phyloP scores from a whole-genome alignment of 345 rosid genomes.

The Odontarrhena argentea region DNA sequence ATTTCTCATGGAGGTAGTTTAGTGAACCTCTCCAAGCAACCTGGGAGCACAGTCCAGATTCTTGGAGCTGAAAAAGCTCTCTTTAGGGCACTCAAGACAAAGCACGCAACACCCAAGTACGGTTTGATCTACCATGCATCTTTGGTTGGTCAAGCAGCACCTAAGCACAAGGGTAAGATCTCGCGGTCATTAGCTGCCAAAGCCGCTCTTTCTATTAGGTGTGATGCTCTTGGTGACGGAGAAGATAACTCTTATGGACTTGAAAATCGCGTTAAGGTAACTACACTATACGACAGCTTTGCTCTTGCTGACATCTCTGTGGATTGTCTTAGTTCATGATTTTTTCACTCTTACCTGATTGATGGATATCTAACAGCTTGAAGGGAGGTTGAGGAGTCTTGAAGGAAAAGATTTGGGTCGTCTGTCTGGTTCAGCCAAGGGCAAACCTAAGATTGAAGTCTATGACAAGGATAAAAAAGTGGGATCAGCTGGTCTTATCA shows the following conservation, averaged over 20 bases:
- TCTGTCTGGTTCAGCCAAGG: conserved; percentile 82
- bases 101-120: conserved; percentile 80
- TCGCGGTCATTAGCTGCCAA: conserved; percentile 79
- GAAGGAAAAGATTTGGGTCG: conserved; percentile 80
- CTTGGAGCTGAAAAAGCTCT: conserved; percentile 85
- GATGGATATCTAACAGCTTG: conserved; percentile 53
- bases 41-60: conserved; percentile 79
- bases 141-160: conserved; percentile 74
- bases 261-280: conserved; percentile 73
- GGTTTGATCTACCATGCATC: conserved; percentile 87
- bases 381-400: conserved; percentile 71
- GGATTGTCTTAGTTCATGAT: not conserved
- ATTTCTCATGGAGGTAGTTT: conserved; percentile 83
- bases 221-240: conserved; percentile 77
- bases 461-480: conserved; percentile 81
- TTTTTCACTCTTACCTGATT: not conserved
- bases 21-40: conserved; percentile 77
- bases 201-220: conserved; percentile 65
- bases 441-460: conserved; percentile 87
- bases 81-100: conserved; percentile 82
- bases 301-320: not conserved
- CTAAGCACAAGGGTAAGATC: conserved; percentile 77
- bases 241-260: conserved; percentile 71
- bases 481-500: conserved; percentile 66
- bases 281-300: not conserved